These are phyloP conservation scores for Xylaria digitata DNA, from an alignment of 2,329 filamentous ascomycete species.

Conservation along the genomic window DNA sequence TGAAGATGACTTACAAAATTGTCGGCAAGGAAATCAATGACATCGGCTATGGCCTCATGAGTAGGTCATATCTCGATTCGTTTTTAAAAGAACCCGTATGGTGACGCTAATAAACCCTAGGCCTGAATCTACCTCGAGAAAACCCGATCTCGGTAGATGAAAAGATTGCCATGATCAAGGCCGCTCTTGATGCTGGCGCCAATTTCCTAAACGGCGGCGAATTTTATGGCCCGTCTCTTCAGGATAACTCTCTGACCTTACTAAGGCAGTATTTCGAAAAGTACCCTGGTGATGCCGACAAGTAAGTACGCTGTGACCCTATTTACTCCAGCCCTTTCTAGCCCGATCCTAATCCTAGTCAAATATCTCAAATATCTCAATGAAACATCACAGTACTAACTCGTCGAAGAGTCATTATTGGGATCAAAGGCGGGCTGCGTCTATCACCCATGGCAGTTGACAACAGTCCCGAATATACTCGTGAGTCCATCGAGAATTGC, in stretches of 20 bases:
- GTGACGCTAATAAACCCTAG: conserved; percentile 29
- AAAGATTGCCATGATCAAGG: conserved; percentile 58
- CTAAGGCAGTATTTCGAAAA: conserved; percentile 63
- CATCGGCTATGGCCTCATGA: conserved; percentile 50
- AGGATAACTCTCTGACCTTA: conserved; percentile 60
- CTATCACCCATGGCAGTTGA: conserved; percentile 36
- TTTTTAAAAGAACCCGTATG: not conserved
- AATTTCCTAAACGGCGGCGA: conserved; percentile 63
- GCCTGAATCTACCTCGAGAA: conserved; percentile 60
- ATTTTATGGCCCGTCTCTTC: conserved; percentile 61
- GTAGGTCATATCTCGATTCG: conserved; percentile 13
- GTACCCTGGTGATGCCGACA: conserved; percentile 63
- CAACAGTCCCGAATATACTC: conserved; percentile 57
- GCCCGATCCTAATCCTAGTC: not conserved
- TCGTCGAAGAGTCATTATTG: conserved; percentile 26
- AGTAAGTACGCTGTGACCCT: conserved; percentile 39
- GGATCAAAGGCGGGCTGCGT: conserved; percentile 62
- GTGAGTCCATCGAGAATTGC: conserved; percentile 62
- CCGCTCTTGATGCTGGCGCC: conserved; percentile 51
- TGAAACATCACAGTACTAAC: not conserved
- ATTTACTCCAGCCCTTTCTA: no score
- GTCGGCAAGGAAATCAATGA: conserved; percentile 34
- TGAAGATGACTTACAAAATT: conserved; percentile 36
- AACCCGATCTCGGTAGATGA: conserved; percentile 46
- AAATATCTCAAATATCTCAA: not conserved